These are phyloP conservation scores for Blastocystis sp. DNA, from an alignment of 352 stramenopile species.

Conservation along the genomic window DNA sequence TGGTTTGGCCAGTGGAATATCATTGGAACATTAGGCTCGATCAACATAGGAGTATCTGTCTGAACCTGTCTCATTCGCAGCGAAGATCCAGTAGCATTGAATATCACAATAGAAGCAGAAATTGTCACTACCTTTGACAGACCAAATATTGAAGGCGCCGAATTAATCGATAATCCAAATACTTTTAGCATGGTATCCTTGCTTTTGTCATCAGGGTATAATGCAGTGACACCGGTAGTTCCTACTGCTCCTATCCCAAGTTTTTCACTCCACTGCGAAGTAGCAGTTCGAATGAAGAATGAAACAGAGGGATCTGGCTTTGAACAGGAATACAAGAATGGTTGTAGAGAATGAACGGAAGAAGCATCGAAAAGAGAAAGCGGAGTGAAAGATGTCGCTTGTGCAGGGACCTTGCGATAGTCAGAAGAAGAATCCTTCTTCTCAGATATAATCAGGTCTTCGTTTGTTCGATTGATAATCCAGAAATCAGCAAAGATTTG, in stretches of 20 bases:
- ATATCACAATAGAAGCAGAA: neutral
- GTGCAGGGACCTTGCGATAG: neutral
- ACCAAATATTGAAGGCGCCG: neutral
- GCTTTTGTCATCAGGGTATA: neutral
- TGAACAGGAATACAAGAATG: neutral
- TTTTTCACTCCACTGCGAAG: neutral
- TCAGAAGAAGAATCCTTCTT: neutral
- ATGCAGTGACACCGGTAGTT: neutral
- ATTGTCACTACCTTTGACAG: neutral
- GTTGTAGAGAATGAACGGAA: neutral
- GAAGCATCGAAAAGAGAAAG: neutral
- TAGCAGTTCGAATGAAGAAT: neutral
- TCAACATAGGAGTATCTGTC: neutral
- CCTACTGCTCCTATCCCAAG: neutral
- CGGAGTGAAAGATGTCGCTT: neutral
- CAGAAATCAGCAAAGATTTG: constrained; percentile 38
- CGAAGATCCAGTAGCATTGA: neutral
- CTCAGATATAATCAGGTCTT: neutral
- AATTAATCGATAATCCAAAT: neutral
- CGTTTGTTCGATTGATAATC: constrained; percentile 5
- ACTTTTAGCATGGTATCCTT: neutral
- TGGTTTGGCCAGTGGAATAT: neutral
- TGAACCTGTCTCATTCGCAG: neutral
- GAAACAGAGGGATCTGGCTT: neutral
- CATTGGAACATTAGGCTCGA: neutral